Evolutionary conservation across 371 early-diverging fungal species (phyloP).

Genomic region (Mucor lusitanicus): DNA sequence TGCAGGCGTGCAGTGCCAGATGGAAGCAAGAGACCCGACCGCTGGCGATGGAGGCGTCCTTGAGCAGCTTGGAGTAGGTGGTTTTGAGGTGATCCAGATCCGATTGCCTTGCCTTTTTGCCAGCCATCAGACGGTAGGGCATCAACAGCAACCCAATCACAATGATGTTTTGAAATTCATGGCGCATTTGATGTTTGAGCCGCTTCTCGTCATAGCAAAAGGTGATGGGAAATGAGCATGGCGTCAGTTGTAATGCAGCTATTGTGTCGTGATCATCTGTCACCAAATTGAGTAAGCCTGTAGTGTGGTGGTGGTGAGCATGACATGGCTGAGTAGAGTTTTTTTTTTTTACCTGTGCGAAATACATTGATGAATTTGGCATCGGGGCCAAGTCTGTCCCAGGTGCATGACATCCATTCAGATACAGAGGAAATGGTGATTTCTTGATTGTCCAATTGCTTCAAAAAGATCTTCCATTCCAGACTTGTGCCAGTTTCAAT

Average conservation of each 20-base stretch:
- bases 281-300: constrained; percentile 28
- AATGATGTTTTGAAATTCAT: constrained; percentile 75
- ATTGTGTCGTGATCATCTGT: constrained; percentile 17
- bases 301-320: neutral
- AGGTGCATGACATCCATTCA: constrained; percentile 40
- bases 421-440: constrained; percentile 27
- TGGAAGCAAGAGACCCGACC: constrained; percentile 23
- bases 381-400: constrained; percentile 33
- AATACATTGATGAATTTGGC: constrained; percentile 24
- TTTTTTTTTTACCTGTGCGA: constrained; percentile 27
- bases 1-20: constrained; percentile 26
- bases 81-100: constrained; percentile 47
- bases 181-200: constrained; percentile 59
- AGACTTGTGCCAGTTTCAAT: constrained; percentile 39
- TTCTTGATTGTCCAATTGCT: constrained; percentile 42
- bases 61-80: constrained; percentile 34
- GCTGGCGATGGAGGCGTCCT: constrained; percentile 25
- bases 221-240: constrained; percentile 48
- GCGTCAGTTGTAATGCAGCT: neutral
- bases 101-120: constrained; percentile 33
- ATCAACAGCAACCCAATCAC: constrained; percentile 64
- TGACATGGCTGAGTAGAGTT: neutral
- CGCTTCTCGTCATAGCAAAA: constrained; percentile 66
- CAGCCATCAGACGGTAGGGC: constrained; percentile 61
- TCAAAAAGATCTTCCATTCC: constrained; percentile 68